Evolutionary conservation across 1,284 basidiomycete genomes (phyloP).

Genomic region (Rhodofomes roseus): DNA sequence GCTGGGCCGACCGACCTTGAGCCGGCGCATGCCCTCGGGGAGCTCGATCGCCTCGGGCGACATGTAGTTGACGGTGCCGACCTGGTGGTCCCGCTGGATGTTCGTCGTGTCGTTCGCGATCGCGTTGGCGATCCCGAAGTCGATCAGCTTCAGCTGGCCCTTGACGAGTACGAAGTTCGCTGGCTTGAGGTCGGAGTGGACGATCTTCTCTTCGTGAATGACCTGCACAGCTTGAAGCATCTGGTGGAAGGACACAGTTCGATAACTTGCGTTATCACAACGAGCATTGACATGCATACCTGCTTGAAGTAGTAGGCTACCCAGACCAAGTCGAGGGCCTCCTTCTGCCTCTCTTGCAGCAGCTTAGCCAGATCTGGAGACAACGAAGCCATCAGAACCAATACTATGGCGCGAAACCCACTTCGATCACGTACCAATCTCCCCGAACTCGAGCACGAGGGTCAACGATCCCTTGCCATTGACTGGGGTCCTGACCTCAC

Average conservation of each 20-base stretch:
- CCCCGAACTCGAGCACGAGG: constrained; percentile 94
- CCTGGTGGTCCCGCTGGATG: constrained; percentile 92
- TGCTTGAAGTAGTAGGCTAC: constrained; percentile 95
- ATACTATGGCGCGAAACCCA: background rate
- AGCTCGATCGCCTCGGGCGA: constrained; percentile 89
- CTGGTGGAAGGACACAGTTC: constrained; percentile 37
- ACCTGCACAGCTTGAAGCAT: constrained; percentile 96
- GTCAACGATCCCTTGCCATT: constrained; percentile 66
- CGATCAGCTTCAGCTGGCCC: constrained; percentile 91
- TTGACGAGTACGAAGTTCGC: constrained; percentile 95
- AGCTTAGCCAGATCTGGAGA: constrained; percentile 72
- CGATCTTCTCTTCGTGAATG: constrained; percentile 94
- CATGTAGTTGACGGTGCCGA: constrained; percentile 96
- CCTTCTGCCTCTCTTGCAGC: constrained; percentile 76
- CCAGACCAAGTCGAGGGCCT: constrained; percentile 87
- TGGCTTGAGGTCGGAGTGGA: constrained; percentile 94
- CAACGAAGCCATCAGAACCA: background rate
- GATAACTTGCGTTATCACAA: background rate
- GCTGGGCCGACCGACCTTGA: constrained; percentile 82
- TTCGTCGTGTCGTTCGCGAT: constrained; percentile 97
- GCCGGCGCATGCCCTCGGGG: constrained; percentile 70
- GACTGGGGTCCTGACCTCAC: constrained; percentile 68
- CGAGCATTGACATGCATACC: constrained; percentile 39
- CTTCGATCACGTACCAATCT: constrained; percentile 48
- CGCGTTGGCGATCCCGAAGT: constrained; percentile 96